Percentiles rank a stretch among this genome's conserved stretches.
phyloP scores from a whole-genome alignment of 1,284 basidiomycete species.

The Cutaneotrichosporon cavernicola region DNA sequence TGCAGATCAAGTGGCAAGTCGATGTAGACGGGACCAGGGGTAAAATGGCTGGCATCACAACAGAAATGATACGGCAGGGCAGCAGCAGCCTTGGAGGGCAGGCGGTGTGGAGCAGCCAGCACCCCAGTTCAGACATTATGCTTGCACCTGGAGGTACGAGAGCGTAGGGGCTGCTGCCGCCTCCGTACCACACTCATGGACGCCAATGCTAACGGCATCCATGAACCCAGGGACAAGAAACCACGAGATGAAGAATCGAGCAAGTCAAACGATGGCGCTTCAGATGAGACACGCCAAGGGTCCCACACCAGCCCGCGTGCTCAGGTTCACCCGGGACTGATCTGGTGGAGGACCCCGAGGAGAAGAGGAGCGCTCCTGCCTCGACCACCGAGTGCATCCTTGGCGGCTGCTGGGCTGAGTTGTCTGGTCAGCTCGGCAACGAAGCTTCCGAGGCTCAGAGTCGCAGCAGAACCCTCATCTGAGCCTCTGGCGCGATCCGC shows the following conservation, averaged over 20 bases:
- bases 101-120: not conserved
- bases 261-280: conserved; percentile 12
- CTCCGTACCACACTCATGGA: conserved; percentile 5
- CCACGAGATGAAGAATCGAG: conserved; percentile 11
- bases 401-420: not conserved
- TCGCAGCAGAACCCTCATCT: not conserved
- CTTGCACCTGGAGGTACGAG: not conserved
- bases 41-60: not conserved
- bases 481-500: too few species aligned
- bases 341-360: not conserved
- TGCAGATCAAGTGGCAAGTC: conserved; percentile 1
- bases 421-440: not conserved
- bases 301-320: conserved; percentile 6
- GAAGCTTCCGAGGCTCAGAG: not conserved
- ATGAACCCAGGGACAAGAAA: conserved; percentile 11
- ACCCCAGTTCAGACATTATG: not conserved
- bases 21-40: conserved; percentile 5
- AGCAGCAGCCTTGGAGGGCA: not conserved
- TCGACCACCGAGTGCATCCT: not conserved
- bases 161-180: not conserved
- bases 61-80: not conserved
- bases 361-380: not conserved
- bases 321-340: conserved; percentile 5
- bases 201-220: conserved; percentile 9
- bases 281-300: conserved; percentile 12